These are phyloP conservation scores for Rhizophagus clarus DNA, from an alignment of 192 early-diverging fungal genomes.

Conservation along the genomic window DNA sequence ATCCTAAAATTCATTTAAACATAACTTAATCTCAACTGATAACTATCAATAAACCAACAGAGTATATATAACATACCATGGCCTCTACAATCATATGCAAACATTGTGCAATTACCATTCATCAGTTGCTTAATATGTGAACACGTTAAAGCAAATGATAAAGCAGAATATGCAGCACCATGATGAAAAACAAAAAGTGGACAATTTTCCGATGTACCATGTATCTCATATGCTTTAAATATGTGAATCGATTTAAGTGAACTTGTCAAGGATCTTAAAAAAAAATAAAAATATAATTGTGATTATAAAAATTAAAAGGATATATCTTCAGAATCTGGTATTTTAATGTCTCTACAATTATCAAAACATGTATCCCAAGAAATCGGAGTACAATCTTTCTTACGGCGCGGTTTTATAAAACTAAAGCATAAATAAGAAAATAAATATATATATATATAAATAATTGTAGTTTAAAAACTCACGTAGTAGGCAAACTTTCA, in stretches of 20 bases:
- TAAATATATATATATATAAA: background rate
- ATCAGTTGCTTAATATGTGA: constrained; percentile 51
- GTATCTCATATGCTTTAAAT: constrained; percentile 50
- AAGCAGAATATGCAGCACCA: constrained; percentile 72
- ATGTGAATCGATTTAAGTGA: constrained; percentile 31
- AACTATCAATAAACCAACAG: background rate
- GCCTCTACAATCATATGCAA: constrained; percentile 71
- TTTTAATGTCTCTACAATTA: constrained; percentile 13
- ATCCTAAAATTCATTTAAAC: constrained; percentile 38
- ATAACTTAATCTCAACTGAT: background rate
- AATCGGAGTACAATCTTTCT: constrained; percentile 4
- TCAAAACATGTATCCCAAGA: constrained; percentile 25
- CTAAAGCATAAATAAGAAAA: background rate
- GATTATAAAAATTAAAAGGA: background rate
- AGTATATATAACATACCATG: constrained; percentile 59
- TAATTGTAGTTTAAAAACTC: background rate
- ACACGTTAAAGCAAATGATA: constrained; percentile 68
- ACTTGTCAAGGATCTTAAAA: constrained; percentile 1
- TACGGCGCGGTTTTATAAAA: background rate
- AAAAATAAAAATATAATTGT: background rate
- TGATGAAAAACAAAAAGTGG: constrained; percentile 80
- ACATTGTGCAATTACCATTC: constrained; percentile 44
- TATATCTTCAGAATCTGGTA: constrained; percentile 32
- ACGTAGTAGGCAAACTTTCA: background rate
- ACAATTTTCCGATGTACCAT: constrained; percentile 35